Conservation (phyloP, 176 grass and related monocot genomes). For the Elymus sibiricus region DNA sequence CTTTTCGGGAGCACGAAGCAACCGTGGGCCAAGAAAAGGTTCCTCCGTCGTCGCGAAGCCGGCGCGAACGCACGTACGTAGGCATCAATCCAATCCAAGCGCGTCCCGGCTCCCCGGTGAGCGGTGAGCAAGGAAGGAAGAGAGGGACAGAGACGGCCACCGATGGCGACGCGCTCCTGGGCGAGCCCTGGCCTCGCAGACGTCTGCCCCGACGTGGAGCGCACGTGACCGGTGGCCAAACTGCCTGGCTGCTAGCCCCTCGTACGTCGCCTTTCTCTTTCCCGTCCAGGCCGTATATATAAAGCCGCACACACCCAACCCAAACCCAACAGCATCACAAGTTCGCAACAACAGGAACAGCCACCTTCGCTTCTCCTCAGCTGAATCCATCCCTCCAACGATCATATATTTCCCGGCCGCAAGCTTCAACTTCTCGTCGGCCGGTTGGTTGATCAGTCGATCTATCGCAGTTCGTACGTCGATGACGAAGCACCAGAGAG, state of each 20-base stretch:
- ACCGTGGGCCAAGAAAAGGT: no score
- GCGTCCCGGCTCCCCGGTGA: neutral
- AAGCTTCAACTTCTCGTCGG: neutral
- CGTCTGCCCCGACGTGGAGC: neutral
- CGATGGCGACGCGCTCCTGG: neutral
- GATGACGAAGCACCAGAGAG: conserved; percentile 35
- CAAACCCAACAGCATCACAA: no score
- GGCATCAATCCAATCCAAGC: neutral
- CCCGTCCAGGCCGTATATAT: neutral
- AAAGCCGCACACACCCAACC: neutral
- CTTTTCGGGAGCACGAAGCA: no score
- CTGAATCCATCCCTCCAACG: no score
- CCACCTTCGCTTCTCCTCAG: neutral
- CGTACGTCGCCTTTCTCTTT: neutral
- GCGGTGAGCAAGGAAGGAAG: neutral
- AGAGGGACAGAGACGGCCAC: no score
- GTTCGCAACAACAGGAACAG: neutral
- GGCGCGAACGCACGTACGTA: neutral
- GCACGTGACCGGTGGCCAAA: neutral
- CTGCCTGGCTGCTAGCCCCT: neutral
- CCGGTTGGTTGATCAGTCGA: neutral
- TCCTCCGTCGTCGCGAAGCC: neutral
- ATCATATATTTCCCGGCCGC: no score
- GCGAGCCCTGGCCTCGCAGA: no score
- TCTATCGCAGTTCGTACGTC: neutral